Conservation (phyloP, 148 eudicot species). For the Talinum fruticosum region DNA sequence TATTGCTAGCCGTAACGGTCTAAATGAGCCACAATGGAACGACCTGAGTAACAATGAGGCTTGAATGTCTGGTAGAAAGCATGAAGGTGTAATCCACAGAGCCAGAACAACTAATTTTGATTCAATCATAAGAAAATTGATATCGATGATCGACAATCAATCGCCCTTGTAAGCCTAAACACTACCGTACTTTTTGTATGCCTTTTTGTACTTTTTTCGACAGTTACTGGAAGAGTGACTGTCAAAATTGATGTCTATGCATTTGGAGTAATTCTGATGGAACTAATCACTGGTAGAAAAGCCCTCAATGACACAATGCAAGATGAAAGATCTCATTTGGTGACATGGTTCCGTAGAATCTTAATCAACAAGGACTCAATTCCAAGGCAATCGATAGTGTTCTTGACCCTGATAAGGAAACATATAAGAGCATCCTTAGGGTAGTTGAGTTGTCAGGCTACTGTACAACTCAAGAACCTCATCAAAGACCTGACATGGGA, state of each 20-base stretch:
- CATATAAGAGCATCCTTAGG: constrained; percentile 26
- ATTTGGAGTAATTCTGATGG: constrained; percentile 69
- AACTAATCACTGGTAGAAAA: constrained; percentile 60
- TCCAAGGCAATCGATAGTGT: constrained; percentile 40
- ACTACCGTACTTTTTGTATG: too few species aligned
- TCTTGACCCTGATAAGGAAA: constrained; percentile 47
- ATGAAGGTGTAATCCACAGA: too few species aligned
- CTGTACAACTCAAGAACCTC: constrained; percentile 38
- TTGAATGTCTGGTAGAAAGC: too few species aligned
- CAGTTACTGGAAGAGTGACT: constrained; percentile 60
- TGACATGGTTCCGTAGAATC: constrained; percentile 64
- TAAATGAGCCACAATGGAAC: too few species aligned
- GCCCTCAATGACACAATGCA: constrained; percentile 57
- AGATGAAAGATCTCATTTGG: constrained; percentile 55
- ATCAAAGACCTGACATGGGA: constrained; percentile 37
- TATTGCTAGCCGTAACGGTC: too few species aligned
- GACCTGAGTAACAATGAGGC: too few species aligned
- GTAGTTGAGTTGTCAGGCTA: constrained; percentile 34
- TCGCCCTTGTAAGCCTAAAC: too few species aligned
- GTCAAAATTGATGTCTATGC: constrained; percentile 69
- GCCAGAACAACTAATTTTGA: too few species aligned
- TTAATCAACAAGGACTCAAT: constrained; percentile 50
- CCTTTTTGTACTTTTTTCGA: too few species aligned
- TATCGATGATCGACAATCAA: too few species aligned
- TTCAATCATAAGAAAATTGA: too few species aligned